Base-by-base conservation (phyloP, 495 filamentous ascomycete species). In the Pyrenula aspistea region DNA sequence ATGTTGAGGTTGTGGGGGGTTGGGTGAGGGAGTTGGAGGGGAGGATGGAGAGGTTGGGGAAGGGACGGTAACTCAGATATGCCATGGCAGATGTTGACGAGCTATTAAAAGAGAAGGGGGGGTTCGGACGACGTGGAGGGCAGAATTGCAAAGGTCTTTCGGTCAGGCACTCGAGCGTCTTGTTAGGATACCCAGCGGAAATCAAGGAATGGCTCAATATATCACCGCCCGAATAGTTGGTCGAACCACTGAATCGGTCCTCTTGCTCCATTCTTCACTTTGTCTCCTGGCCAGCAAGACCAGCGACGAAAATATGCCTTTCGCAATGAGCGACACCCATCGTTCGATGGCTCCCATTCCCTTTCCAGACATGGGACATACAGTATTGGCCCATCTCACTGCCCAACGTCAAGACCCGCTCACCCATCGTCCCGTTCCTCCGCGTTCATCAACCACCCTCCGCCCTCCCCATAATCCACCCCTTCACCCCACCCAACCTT, bases 11-110 rank as follows among this genome's bases (percentile, higher is more conserved):
- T 19, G 83, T 97, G 42, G 86, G 91, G 60, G 82, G 79, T 49
- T 96, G 91, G 92, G 89, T 98, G 15, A 87, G 85, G 67, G 88
- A 87, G 47, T 67, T 98, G 42, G 93, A 98, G 72, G 77, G 73
- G 58, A 85, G 84, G 67, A 77, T 95, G 66, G 77, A 74, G 19
- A 75, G 75, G 53, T 65, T 87, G 60, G 71, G 65, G 48, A 62
- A 22, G 19, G n/a, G n/a, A n/a, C n/a, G n/a, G n/a, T n/a, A n/a
- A n/a, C n/a, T n/a, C n/a, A n/a, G n/a, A n/a, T n/a, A n/a, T n/a
- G n/a, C n/a, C n/a, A n/a, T n/a, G n/a, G n/a, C n/a, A n/a, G n/a
- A n/a, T n/a, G n/a, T n/a, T n/a, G n/a, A n/a, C n/a, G n/a, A n/a
- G n/a, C n/a, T n/a, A n/a, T n/a, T n/a, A n/a, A n/a, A 19, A 19